phyloP scores from a whole-genome alignment of 2,329 filamentous ascomycete genomes.

The Ambrosiella cleistominuta region DNA sequence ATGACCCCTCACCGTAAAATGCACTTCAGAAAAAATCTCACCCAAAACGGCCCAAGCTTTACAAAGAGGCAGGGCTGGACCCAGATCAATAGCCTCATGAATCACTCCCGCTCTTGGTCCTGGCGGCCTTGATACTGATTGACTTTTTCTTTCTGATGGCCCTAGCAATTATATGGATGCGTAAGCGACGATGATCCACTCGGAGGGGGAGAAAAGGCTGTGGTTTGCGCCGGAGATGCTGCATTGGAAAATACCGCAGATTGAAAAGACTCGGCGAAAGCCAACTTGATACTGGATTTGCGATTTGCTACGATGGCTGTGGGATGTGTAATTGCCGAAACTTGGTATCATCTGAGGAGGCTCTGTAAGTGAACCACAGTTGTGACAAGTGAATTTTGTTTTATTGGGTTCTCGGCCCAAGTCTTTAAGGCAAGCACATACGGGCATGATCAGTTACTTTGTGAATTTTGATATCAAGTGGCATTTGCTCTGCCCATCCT shows the following conservation, averaged over 20 bases:
- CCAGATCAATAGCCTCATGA: neutral
- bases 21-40: neutral
- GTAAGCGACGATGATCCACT: no score
- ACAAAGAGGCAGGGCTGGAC: neutral
- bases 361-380: neutral
- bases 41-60: neutral
- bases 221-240: neutral
- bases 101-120: neutral
- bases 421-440: no score
- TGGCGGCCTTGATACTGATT: no score
- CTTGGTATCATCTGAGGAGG: neutral
- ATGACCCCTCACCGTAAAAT: neutral
- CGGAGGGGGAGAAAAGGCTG: neutral
- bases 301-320: neutral
- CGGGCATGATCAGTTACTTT: no score
- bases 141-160: neutral
- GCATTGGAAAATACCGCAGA: neutral
- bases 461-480: no score
- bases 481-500: no score
- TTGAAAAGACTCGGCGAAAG: neutral
- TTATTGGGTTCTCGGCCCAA: no score
- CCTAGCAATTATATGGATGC: neutral
- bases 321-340: neutral
- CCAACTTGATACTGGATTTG: neutral
- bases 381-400: no score